Evolutionary conservation across 495 filamentous ascomycete genomes (phyloP).

Genomic region (Talaromyces liani): DNA sequence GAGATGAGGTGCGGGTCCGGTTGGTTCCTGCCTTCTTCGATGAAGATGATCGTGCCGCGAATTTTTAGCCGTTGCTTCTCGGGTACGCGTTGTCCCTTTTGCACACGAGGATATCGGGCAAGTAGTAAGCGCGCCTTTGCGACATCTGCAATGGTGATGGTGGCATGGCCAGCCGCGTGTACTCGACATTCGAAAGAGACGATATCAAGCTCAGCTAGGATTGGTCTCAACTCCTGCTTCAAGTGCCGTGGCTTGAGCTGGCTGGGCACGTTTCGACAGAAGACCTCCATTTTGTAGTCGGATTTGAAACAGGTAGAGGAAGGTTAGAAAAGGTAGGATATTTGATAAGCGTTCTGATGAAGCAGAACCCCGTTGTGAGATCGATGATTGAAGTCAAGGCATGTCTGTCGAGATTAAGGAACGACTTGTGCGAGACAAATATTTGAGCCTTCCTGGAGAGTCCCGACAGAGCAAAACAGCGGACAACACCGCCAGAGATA

Average conservation of each 20-base stretch:
- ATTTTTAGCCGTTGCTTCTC: slow-evolving; percentile 1
- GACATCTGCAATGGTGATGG: slow-evolving; percentile 23
- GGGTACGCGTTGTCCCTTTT: background rate
- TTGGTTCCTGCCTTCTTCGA: slow-evolving; percentile 8
- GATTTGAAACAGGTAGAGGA: background rate
- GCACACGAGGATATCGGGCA: slow-evolving; percentile 16
- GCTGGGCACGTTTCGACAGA: slow-evolving; percentile 25
- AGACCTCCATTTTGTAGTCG: slow-evolving; percentile 26
- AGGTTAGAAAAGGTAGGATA: background rate
- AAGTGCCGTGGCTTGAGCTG: slow-evolving; percentile 22
- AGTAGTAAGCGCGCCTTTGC: slow-evolving; percentile 23
- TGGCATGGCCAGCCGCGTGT: slow-evolving; percentile 17
- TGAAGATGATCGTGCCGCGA: slow-evolving; percentile 2
- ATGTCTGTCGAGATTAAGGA: background rate
- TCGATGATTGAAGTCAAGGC: background rate
- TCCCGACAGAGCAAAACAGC: background rate
- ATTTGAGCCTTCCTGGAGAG: background rate
- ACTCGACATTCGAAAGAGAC: slow-evolving; percentile 23
- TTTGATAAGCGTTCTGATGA: background rate
- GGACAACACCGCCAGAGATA: background rate
- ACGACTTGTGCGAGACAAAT: background rate
- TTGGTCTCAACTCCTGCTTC: slow-evolving; percentile 21
- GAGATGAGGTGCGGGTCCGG: slow-evolving; percentile 5
- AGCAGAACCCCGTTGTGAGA: background rate
- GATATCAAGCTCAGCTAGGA: slow-evolving; percentile 21